A percentile compares a stretch with the other conserved stretches of the same genome.
Evolutionary conservation across 2,329 filamentous ascomycete species (phyloP).

Genomic region (Calonectria honghensis): DNA sequence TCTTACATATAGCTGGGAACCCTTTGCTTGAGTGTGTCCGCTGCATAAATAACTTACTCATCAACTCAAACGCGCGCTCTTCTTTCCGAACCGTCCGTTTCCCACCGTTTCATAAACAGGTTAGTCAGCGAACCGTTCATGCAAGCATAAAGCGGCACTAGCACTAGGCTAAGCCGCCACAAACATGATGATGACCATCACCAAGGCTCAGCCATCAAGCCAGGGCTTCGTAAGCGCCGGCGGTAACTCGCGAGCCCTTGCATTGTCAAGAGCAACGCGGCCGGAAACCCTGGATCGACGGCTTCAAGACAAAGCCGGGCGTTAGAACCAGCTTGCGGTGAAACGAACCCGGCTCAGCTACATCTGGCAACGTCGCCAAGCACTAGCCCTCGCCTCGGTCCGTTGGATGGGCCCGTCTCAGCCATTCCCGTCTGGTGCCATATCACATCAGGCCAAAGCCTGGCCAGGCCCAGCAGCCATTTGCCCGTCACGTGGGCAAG

Average conservation of each 20-base stretch:
- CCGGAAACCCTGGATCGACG: conserved; percentile 4
- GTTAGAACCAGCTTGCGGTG: conserved; percentile 20
- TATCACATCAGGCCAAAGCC: background rate
- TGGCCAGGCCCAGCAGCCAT: background rate
- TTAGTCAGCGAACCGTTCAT: conserved; percentile 28
- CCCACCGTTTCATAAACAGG: conserved; percentile 14
- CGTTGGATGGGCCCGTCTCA: conserved; percentile 30
- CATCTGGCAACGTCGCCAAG: conserved; percentile 26
- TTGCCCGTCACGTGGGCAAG: background rate
- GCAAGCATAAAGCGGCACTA: conserved; percentile 21
- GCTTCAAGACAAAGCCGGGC: conserved; percentile 3
- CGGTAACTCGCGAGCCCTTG: conserved; percentile 31
- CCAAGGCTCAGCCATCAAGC: conserved; percentile 24
- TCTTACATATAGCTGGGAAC: background rate
- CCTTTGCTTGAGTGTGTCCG: background rate
- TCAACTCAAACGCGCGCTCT: conserved; percentile 4
- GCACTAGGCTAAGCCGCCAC: conserved; percentile 10
- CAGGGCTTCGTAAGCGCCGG: conserved; percentile 34
- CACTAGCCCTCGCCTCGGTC: conserved; percentile 37
- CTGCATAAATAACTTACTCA: background rate
- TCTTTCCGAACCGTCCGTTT: conserved; percentile 28
- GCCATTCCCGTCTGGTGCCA: conserved; percentile 31
- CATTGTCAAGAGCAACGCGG: conserved; percentile 42
- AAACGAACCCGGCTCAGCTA: conserved; percentile 37
- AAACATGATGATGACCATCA: conserved; percentile 18